These are phyloP conservation scores for Yamagishiella unicocca DNA, from an alignment of 139 green algal genomes.

Conservation along the genomic window DNA sequence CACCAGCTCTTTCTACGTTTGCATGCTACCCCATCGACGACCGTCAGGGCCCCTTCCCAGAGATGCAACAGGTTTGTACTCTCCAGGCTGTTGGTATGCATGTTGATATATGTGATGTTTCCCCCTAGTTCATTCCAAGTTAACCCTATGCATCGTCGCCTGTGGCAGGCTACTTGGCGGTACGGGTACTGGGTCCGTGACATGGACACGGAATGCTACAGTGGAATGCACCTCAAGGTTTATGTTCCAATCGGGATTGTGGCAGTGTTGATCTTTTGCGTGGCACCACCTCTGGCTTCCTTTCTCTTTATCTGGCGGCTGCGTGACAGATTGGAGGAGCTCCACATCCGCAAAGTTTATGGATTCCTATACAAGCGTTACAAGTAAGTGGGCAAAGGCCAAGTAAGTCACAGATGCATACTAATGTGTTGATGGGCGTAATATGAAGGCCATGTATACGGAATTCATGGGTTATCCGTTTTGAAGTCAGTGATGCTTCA, in stretches of 20 bases:
- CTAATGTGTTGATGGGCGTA: neutral
- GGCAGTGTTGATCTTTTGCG: slow-evolving; percentile 35
- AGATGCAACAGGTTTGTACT: neutral
- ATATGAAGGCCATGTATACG: too few species aligned
- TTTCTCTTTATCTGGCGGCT: slow-evolving; percentile 36
- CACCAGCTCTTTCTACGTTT: slow-evolving; percentile 21
- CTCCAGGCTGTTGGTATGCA: too few species aligned
- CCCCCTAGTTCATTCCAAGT: too few species aligned
- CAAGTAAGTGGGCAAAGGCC: neutral
- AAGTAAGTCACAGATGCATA: neutral
- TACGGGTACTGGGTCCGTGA: slow-evolving; percentile 40
- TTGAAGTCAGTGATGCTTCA: too few species aligned
- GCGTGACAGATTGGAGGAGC: neutral
- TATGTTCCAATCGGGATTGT: slow-evolving; percentile 33
- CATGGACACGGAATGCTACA: slow-evolving; percentile 23
- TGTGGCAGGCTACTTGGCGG: slow-evolving; percentile 5
- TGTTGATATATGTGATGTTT: too few species aligned
- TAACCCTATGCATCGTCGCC: too few species aligned
- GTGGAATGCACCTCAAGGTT: neutral
- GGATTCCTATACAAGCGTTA: slow-evolving; percentile 54
- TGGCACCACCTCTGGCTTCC: slow-evolving; percentile 10
- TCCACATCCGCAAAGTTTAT: slow-evolving; percentile 17
- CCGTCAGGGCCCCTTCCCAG: neutral
- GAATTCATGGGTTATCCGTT: too few species aligned
- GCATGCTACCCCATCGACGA: slow-evolving; percentile 33